Percentiles rank a stretch among this genome's conserved stretches.
These are phyloP conservation scores for Saturnispora quitensis DNA, from an alignment of 805 yeast genomes.

Conservation along the genomic window DNA sequence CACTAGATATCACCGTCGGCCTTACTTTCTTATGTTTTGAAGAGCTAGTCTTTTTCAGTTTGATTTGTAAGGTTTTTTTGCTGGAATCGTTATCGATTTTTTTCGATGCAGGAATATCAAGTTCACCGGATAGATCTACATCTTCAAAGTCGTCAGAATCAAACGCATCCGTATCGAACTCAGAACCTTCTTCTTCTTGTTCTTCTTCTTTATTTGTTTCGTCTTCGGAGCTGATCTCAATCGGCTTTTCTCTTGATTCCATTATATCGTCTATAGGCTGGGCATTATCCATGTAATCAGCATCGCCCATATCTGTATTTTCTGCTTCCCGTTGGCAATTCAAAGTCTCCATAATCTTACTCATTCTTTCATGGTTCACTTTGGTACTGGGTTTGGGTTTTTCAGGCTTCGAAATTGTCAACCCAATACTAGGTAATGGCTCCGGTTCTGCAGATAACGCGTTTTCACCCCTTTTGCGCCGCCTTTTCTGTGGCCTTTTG, in stretches of 20 bases:
- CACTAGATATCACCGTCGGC: slow-evolving; percentile 35
- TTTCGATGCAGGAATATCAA: not conserved
- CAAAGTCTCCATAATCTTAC: not conserved
- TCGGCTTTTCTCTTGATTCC: not conserved
- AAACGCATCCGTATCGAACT: slow-evolving; percentile 20
- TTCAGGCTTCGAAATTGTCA: not conserved
- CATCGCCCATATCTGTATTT: not conserved
- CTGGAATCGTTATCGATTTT: not conserved
- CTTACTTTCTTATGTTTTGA: slow-evolving; percentile 20
- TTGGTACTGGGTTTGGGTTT: not conserved
- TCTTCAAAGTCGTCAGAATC: slow-evolving; percentile 35
- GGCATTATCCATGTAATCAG: not conserved
- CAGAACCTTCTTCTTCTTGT: not conserved
- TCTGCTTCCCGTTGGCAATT: not conserved
- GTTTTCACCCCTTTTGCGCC: not conserved
- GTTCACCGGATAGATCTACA: slow-evolving; percentile 23
- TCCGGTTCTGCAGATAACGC: not conserved
- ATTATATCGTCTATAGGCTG: not conserved
- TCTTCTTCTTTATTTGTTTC: not conserved
- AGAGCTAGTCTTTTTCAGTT: slow-evolving; percentile 12
- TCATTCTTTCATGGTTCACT: not conserved
- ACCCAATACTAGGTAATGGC: not conserved
- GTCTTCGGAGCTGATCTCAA: not conserved
- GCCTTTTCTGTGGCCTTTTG: slow-evolving; percentile 4
- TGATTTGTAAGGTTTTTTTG: slow-evolving; percentile 18